Evolutionary conservation across 1,139 yeast species (phyloP), one percentile per base, ranked within the genome.

Genomic region (Yamadazyma conglobata): DNA sequence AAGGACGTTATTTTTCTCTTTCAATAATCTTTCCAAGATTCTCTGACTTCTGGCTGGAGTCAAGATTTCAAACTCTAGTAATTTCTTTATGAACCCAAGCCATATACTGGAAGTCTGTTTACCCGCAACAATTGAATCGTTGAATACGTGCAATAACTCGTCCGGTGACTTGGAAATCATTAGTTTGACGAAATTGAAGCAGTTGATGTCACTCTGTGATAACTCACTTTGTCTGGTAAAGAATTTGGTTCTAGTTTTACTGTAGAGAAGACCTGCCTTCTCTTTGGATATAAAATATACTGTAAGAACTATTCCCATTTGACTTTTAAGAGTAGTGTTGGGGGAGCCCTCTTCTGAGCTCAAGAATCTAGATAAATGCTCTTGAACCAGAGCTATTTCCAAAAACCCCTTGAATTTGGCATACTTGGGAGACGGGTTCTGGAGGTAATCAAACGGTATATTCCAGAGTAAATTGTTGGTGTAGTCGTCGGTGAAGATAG

Each of bases 251-350:
- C 54, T 59, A 1, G 66, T 60, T n/a, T 50, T 44, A 3, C 45
- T 31, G 28, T 61, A 48, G n/a, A 67, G 45, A 16, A 43, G 46
- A 13, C 35, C 28, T 1, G 67, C 63, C 28, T 57, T 60, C 5
- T 33, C 45, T 5, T 28, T 33, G 2, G 65, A 58, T 5, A 54
- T 44, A 15, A 42, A 29, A 4, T 50, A 43, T 6, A 66, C 48
- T 0, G 65, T 58, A 15, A 65, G 38, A 0, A 58, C 60, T 1
- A 68, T 52, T 1, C 72, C 74, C 60, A 67, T 54, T 32, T 58
- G 55, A 2, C 67, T 68, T 24, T 49, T 43, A n/a, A 64, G 47
- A 14, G 44, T 42, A 7, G 66, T 43, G 2, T 27, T 21, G 3
- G 23, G 23, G 4, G 16, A 10, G 9, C 22, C 24, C 5, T 43